Conservation (phyloP, 805 yeast genomes). For the Pichia insulana region DNA sequence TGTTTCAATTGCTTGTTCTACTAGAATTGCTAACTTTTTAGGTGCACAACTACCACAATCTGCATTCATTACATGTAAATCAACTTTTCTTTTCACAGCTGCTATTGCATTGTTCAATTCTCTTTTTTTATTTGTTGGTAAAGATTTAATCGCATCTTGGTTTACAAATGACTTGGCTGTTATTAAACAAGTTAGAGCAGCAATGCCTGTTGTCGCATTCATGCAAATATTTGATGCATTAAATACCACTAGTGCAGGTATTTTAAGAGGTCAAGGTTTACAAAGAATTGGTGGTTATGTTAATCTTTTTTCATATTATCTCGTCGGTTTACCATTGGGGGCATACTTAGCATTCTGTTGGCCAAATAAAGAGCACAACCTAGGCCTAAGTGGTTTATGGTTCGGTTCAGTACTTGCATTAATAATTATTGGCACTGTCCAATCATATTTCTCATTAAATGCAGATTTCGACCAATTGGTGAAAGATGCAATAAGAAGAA, state of each 20-base stretch:
- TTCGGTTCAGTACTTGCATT: slow-evolving; percentile 28
- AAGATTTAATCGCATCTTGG: slow-evolving; percentile 21
- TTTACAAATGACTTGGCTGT: slow-evolving; percentile 27
- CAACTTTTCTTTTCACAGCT: slow-evolving; percentile 22
- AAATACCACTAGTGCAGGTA: slow-evolving; percentile 43
- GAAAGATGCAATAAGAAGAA: slow-evolving; percentile 33
- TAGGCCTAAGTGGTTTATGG: slow-evolving; percentile 34
- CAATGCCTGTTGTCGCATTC: slow-evolving; percentile 26
- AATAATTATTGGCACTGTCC: slow-evolving; percentile 38
- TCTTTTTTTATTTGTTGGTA: slow-evolving; percentile 20
- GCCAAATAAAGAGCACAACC: slow-evolving; percentile 22
- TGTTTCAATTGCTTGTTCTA: slow-evolving; percentile 64
- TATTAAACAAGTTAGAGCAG: slow-evolving; percentile 18
- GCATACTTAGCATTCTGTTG: slow-evolving; percentile 45
- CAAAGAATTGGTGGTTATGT: slow-evolving; percentile 49
- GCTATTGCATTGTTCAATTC: slow-evolving; percentile 20
- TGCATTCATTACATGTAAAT: slow-evolving; percentile 22
- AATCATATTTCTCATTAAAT: slow-evolving; percentile 36
- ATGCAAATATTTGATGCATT: slow-evolving; percentile 43
- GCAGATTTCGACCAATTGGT: slow-evolving; percentile 46
- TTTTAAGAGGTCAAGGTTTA: slow-evolving; percentile 50
- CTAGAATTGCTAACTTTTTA: slow-evolving; percentile 67
- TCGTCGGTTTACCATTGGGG: slow-evolving; percentile 61
- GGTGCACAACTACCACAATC: slow-evolving; percentile 42
- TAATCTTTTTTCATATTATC: slow-evolving; percentile 53